Base-by-base conservation (phyloP, 805 yeast genomes). In the Komagataella mondaviorum region DNA sequence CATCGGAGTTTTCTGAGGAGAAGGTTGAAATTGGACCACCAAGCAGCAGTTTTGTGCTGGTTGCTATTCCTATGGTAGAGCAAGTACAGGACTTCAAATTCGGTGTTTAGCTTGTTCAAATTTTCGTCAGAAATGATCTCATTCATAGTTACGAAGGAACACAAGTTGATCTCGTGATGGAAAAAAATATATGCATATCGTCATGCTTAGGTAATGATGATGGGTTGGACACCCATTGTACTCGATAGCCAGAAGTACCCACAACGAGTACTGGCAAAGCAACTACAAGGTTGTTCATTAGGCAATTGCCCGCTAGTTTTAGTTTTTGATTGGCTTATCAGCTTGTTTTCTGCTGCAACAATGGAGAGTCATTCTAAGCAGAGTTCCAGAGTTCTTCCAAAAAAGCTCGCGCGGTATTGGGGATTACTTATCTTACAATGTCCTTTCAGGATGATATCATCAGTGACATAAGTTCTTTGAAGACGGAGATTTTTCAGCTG, bases 1-100 rank as follows among this genome's bases (percentile, higher is more conserved):
- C 67, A 67, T 16, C 80, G 63, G 22, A 77, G 51, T 47, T 72
- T 68, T 45, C 95, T 72, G 57, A 84, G 85, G 23, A 88, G 59
- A 7, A 81, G 73, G 54, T 80, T 74, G 45, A 89, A 67, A 53
- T 77, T 73, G 54, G 70, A 75, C 91, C 96, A 89, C 96, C 96
- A 89, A 6, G 61, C 59, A 30, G 87, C 75, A 6, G 73, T 75
- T 3, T 81, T 69, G 60, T 88, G 96, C 62, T 89, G 96, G 62
- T 87, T 87, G 50, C 73, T 71, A 64, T 82, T 84, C 55, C 95
- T 70, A 58, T 83, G 87, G 60, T 83, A 80, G 3, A 87, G 55
- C 45, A 88, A 64, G 55, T 79, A 84, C 3, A 88, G 63, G 3
- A 86, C 58, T 22, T 76, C 73, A 50, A 66, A 77, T 64, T 89